These are phyloP conservation scores for Colletotrichum limetticola DNA, from an alignment of 2,329 filamentous ascomycete species.

Conservation along the genomic window DNA sequence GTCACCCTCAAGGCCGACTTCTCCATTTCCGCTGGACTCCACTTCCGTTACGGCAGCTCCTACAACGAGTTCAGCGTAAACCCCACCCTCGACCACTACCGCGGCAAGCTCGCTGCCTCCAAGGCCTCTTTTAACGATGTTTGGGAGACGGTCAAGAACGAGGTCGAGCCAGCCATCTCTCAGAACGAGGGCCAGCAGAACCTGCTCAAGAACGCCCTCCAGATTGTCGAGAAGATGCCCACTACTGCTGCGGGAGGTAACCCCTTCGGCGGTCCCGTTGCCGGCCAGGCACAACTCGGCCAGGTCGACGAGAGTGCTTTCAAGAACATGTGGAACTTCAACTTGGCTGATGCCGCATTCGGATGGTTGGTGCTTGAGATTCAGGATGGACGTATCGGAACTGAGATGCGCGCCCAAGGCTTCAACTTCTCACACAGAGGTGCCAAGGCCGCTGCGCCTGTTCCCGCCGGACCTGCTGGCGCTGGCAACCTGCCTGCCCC, in stretches of 20 bases:
- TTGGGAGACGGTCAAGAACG: constrained; percentile 97
- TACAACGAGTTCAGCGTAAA: constrained; percentile 99
- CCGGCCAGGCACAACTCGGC: constrained; percentile 77
- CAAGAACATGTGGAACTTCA: constrained; percentile 99
- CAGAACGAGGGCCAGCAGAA: constrained; percentile 96
- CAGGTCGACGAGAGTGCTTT: constrained; percentile 98
- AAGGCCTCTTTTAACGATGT: constrained; percentile 99
- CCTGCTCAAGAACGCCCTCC: constrained; percentile 88
- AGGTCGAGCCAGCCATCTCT: constrained; percentile 93
- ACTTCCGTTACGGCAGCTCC: constrained; percentile 98
- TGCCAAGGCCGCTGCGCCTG: constrained; percentile 71
- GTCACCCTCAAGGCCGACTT: constrained; percentile 98
- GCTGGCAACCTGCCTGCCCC: constrained; percentile 48
- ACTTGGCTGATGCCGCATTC: constrained; percentile 95
- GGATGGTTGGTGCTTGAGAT: constrained; percentile 96
- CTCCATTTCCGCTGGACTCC: constrained; percentile 94
- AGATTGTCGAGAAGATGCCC: constrained; percentile 98
- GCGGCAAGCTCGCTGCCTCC: constrained; percentile 96
- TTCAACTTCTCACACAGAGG: constrained; percentile 99
- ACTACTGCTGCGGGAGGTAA: constrained; percentile 94
- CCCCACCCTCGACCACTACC: constrained; percentile 96
- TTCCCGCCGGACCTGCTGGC: constrained; percentile 48
- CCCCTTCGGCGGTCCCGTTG: constrained; percentile 89
- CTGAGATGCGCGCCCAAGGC: constrained; percentile 97
- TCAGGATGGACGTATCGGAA: constrained; percentile 94